Evolutionary conservation across 2,329 filamentous ascomycete genomes (phyloP), one percentile per base, ranked within the genome.

Genomic region (Colletotrichum sp.): DNA sequence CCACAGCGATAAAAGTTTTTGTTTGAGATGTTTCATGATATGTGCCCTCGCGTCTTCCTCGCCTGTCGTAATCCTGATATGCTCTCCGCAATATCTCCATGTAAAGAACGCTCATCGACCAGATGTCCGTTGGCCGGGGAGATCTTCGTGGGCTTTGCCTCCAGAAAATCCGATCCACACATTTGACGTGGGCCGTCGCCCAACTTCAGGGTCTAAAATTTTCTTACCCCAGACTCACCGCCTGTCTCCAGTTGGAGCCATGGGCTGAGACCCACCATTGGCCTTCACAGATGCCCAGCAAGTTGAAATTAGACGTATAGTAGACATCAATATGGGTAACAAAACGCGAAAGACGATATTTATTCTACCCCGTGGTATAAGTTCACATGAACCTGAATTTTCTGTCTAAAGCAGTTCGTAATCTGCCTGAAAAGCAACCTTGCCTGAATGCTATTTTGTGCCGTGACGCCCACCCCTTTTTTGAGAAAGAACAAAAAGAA

Each of bases 1-100:
- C 64, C 70, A 76, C 68, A 76, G 73, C 67, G 66, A 48, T 32
- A 72, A 62, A 71, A 75, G 58, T 77, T 62, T 65, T 77, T 62
- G 62, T 62, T 62, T 62, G n/a, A 32, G 15, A 66, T 61, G 52
- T 55, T 58, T 38, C 32, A 68, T 56, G 36, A 34, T 2, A n/a
- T 24, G 18, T 15, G 13, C 38, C 26, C 52, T 18, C 24, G 12
- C 9, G n/a, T 34, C 36, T 30, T 21, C 30, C 43, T 15, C 9
- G 36, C n/a, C 34, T 8, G 13, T 64, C 3, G 21, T 26, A 62
- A 34, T 24, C n/a, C 12, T 15, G n/a, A 21, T 1, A 15, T 36
- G 0, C n/a, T 21, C n/a, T 52, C 43, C 38, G 18, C 38, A 6
- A 7, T 12, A n/a, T 48, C 18, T 12, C 18, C 9, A n/a, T 48